Base-by-base conservation (phyloP, 2,329 filamentous ascomycete genomes). In the Rosellinia necatrix region DNA sequence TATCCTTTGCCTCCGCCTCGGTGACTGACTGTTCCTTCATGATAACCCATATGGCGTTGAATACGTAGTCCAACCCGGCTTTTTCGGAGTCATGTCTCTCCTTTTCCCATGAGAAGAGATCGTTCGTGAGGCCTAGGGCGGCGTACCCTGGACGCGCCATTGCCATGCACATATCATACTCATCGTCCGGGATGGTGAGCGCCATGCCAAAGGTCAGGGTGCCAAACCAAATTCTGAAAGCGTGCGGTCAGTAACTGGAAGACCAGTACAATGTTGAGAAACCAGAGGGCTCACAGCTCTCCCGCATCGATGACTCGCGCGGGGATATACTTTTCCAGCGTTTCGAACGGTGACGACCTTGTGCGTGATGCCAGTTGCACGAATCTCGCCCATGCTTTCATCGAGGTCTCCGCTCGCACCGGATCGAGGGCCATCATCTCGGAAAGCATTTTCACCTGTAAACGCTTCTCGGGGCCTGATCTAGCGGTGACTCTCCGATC, bases 31-130 rank as follows among this genome's bases (percentile, higher is more conserved):
- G 62, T 62, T 76, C 72, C 37, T 61, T 59, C 73, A 76, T 76
- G 24, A 75, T 60, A 22, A 76, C 70, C 70, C 69, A 75, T 22
- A 77, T 61, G 2, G 70, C 72, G 48, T 77, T 77, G 47, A 71
- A 63, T 2, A 75, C 72, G 50, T 72, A 55, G 32, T 59, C 47
- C 13, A 66, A 57, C 3, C 65, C 68, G 3, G 42, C 49, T 9
- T 19, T 6, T 32, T 55, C 38, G 7, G 73, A 71, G 3, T 66
- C 72, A 13, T 70, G 56, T 13, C 51, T 58, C 50, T 75, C 71
- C 43, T 74, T 74, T 15, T 70, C 60, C 64, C 65, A 75, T 0
- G 74, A 76, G 49, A 68, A 75, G 8, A 77, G 62, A 58, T 76
- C 74, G 47, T 76, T 77, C 7, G 65, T 67, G 7, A 77, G 66